These are phyloP conservation scores for Fusarium virguliforme DNA, from an alignment of 2,329 filamentous ascomycete species.

Conservation along the genomic window DNA sequence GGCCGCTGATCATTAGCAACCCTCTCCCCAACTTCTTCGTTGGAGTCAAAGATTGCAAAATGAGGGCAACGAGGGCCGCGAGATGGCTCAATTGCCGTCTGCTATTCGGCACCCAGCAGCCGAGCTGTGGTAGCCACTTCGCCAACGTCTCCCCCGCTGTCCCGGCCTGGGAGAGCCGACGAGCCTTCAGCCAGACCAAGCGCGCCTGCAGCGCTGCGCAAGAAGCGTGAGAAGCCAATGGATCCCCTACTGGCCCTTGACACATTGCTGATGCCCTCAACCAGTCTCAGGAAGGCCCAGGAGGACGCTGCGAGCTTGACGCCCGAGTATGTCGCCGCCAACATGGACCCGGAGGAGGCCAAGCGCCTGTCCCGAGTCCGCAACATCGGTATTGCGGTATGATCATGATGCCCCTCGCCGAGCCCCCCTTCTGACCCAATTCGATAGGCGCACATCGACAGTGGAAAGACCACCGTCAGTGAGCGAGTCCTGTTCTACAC, in stretches of 20 bases:
- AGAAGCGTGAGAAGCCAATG: conserved; percentile 57
- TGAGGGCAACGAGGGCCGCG: conserved; percentile 59
- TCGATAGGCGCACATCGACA: conserved; percentile 92
- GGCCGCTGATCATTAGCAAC: conserved; percentile 48
- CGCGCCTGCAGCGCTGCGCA: conserved; percentile 57
- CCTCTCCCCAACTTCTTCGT: conserved; percentile 47
- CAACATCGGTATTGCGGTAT: conserved; percentile 97
- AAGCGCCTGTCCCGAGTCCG: conserved; percentile 85
- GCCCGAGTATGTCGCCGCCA: conserved; percentile 78
- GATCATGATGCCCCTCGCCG: conserved; percentile 17
- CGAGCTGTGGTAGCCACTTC: conserved; percentile 49
- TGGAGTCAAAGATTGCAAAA: conserved; percentile 52
- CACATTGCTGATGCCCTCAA: conserved; percentile 34
- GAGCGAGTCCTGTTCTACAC: conserved; percentile 99
- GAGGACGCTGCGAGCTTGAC: conserved; percentile 68
- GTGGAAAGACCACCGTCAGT: conserved; percentile 96
- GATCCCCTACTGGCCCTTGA: conserved; percentile 5
- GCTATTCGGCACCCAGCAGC: conserved; percentile 52
- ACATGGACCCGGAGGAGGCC: conserved; percentile 85
- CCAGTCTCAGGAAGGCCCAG: conserved; percentile 67
- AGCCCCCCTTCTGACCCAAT: conserved; percentile 36
- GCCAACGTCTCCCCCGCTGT: conserved; percentile 49
- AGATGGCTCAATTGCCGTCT: conserved; percentile 62
- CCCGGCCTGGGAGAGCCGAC: conserved; percentile 48
- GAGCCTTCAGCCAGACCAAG: conserved; percentile 56